These are phyloP conservation scores for Fusarium equiseti DNA, from an alignment of 2,329 filamentous ascomycete genomes.

Conservation along the genomic window DNA sequence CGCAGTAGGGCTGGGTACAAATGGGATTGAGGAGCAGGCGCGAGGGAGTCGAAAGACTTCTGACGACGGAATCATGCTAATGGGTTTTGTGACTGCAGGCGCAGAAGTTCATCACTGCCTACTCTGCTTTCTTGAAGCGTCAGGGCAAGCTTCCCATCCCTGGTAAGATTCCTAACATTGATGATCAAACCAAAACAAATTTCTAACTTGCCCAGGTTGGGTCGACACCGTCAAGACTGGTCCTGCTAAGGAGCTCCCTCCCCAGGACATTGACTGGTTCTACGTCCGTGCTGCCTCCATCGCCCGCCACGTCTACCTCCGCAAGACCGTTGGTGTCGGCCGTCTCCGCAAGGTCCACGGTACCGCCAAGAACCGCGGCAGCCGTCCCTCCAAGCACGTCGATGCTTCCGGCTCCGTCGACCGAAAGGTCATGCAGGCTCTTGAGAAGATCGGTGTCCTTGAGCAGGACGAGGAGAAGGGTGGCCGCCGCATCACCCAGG, in stretches of 20 bases:
- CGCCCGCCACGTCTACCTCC: constrained; percentile 98
- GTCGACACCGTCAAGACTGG: constrained; percentile 99
- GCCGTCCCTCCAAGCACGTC: constrained; percentile 91
- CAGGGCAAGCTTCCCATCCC: constrained; percentile 93
- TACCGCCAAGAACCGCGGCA: constrained; percentile 96
- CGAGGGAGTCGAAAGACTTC: constrained; percentile 80
- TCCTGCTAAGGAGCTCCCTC: constrained; percentile 95
- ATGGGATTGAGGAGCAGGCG: constrained; percentile 70
- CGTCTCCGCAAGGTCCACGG: constrained; percentile 97
- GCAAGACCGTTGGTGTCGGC: constrained; percentile 99
- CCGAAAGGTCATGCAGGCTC: constrained; percentile 95
- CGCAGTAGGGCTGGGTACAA: constrained; percentile 40
- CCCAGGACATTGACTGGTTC: constrained; percentile 98
- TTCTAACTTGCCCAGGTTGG: constrained; percentile 75
- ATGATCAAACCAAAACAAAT: background rate
- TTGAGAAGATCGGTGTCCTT: constrained; percentile 99
- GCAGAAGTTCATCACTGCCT: constrained; percentile 90
- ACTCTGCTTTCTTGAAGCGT: constrained; percentile 91
- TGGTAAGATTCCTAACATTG: constrained; percentile 67
- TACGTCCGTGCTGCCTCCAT: constrained; percentile 91
- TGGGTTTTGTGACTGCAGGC: constrained; percentile 70
- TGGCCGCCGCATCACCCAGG: constrained; percentile 97
- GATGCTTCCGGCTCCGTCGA: constrained; percentile 95
- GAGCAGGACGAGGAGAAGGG: constrained; percentile 99
- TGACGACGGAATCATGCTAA: constrained; percentile 81